phyloP scores from a whole-genome alignment of 495 filamentous ascomycete genomes.

The Evansstolkia leycettana region DNA sequence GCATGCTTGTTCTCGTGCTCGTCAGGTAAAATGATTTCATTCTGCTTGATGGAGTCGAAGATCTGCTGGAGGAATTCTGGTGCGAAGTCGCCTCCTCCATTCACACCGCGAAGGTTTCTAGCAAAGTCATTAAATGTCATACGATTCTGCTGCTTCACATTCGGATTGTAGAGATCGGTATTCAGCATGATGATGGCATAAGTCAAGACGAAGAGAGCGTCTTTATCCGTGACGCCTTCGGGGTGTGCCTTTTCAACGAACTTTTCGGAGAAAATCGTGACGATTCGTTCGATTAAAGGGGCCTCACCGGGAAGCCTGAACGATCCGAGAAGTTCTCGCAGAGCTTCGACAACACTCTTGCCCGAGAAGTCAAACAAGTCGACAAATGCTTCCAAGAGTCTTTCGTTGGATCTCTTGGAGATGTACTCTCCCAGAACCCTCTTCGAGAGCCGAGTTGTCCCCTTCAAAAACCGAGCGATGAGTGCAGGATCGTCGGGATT shows the following conservation, averaged over 20 bases:
- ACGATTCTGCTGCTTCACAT: conserved; percentile 64
- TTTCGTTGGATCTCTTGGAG: conserved; percentile 77
- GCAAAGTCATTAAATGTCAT: conserved; percentile 77
- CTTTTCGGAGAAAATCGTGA: conserved; percentile 73
- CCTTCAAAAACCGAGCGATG: conserved; percentile 72
- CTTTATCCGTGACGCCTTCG: conserved; percentile 70
- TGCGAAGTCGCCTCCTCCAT: conserved; percentile 73
- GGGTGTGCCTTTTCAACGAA: conserved; percentile 66
- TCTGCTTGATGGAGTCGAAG: conserved; percentile 79
- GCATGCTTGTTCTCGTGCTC: conserved; percentile 94
- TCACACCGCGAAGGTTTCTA: conserved; percentile 79
- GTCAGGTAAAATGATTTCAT: conserved; percentile 93
- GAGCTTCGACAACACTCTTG: conserved; percentile 78
- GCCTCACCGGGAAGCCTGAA: conserved; percentile 94
- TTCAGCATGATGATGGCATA: conserved; percentile 96
- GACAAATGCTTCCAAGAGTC: conserved; percentile 71
- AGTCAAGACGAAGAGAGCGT: conserved; percentile 80
- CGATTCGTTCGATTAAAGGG: conserved; percentile 82
- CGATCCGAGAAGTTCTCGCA: conserved; percentile 75
- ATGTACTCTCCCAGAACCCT: conserved; percentile 83
- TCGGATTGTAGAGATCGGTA: conserved; percentile 90
- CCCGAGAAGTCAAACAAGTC: conserved; percentile 74
- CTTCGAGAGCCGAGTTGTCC: conserved; percentile 80
- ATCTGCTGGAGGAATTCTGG: conserved; percentile 78
- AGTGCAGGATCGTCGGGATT: conserved; percentile 56